Evolutionary conservation across 2,329 filamentous ascomycete species (phyloP).

Genomic region (Trichoderma sp.): DNA sequence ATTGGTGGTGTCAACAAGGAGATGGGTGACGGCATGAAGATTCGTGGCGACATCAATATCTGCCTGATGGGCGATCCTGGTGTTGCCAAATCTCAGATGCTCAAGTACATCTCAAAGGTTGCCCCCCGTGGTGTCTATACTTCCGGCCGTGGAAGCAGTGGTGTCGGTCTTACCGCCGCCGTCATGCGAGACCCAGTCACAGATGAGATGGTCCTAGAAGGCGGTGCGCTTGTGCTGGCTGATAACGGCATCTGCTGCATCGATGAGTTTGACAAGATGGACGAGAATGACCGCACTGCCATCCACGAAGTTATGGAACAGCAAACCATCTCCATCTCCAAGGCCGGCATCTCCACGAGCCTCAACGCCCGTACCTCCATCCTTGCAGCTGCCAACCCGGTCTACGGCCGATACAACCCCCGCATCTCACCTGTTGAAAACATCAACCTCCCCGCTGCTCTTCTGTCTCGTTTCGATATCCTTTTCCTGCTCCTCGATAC

Average conservation of each 20-base stretch:
- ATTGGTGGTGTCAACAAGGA: constrained; percentile 96
- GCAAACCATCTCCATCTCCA: constrained; percentile 81
- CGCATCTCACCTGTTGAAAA: constrained; percentile 97
- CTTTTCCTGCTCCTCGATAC: constrained; percentile 96
- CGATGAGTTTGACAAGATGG: constrained; percentile 88
- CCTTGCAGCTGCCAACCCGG: constrained; percentile 90
- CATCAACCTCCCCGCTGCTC: constrained; percentile 96
- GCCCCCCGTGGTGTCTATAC: constrained; percentile 88
- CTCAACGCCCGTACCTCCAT: constrained; percentile 96
- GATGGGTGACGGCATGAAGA: constrained; percentile 97
- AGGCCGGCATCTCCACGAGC: constrained; percentile 68
- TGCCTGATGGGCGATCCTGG: constrained; percentile 99
- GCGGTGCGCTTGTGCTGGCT: constrained; percentile 73
- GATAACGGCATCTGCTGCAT: constrained; percentile 85
- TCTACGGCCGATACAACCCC: constrained; percentile 97
- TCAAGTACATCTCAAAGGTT: constrained; percentile 98
- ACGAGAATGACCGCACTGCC: constrained; percentile 75
- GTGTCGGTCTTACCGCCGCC: constrained; percentile 76
- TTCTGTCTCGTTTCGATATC: constrained; percentile 95
- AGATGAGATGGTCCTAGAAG: constrained; percentile 80
- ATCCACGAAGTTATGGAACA: constrained; percentile 90
- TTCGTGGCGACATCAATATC: constrained; percentile 97
- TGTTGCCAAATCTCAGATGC: constrained; percentile 97
- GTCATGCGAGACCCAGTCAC: constrained; percentile 83
- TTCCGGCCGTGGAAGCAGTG: constrained; percentile 74